phyloP scores from a whole-genome alignment of 2,329 filamentous ascomycete genomes.

The Sclerotinia spermophila region DNA sequence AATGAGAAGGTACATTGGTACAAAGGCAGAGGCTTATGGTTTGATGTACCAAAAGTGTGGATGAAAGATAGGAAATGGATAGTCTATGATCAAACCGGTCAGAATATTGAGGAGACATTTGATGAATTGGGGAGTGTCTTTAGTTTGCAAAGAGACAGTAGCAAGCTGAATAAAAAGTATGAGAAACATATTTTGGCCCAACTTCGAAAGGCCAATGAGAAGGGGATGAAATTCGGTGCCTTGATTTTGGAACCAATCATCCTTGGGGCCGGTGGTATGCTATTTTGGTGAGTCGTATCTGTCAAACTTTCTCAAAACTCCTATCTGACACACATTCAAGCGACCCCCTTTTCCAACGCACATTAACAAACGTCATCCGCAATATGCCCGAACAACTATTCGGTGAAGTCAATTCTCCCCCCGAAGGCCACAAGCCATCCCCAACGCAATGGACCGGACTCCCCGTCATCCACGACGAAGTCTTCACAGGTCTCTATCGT shows the following conservation, averaged over 20 bases:
- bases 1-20: constrained; percentile 90
- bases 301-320: background rate
- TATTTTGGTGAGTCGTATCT: constrained; percentile 59
- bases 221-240: constrained; percentile 68
- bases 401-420: background rate
- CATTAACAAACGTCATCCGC: constrained; percentile 65
- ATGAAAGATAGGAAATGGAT: constrained; percentile 65
- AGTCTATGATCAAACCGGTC: constrained; percentile 39
- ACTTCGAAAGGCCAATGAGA: constrained; percentile 48
- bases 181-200: constrained; percentile 54
- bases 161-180: constrained; percentile 51
- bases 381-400: constrained; percentile 41
- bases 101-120: constrained; percentile 25
- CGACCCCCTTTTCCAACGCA: constrained; percentile 76
- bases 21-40: constrained; percentile 72
- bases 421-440: constrained; percentile 24
- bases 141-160: constrained; percentile 49
- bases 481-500: constrained; percentile 82
- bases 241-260: constrained; percentile 78
- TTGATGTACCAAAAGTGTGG: constrained; percentile 71
- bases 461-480: constrained; percentile 79
- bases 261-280: constrained; percentile 80
- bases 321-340: constrained; percentile 39
- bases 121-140: constrained; percentile 55
- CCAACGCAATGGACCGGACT: constrained; percentile 62